A percentile compares a stretch with the other conserved stretches of the same genome.
Conservation (phyloP, 768 basidiomycete species). For the Cystofilobasidium macerans region DNA sequence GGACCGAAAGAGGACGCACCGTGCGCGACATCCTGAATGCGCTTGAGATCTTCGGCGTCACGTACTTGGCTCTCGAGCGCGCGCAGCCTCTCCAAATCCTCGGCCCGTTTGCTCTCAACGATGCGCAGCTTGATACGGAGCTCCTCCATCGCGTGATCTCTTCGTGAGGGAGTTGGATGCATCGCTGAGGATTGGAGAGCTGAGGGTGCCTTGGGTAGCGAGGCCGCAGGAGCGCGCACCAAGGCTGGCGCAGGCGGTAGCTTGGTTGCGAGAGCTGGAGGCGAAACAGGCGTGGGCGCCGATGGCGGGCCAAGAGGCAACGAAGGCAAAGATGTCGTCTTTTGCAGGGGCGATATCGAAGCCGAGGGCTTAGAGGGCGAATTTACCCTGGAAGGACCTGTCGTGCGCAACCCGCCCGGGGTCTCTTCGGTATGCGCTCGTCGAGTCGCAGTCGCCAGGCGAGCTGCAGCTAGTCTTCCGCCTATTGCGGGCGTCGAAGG, state of each 20-base stretch:
- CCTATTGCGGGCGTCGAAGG: background rate
- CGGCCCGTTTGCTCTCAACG: slow-evolving; percentile 72
- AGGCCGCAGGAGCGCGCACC: background rate
- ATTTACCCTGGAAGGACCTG: background rate
- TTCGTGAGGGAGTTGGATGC: slow-evolving; percentile 14
- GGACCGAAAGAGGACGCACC: slow-evolving; percentile 29
- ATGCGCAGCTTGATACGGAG: slow-evolving; percentile 70
- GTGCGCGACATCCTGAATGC: slow-evolving; percentile 79
- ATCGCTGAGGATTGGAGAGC: slow-evolving; percentile 36
- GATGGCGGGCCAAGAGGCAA: background rate
- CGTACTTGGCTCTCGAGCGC: slow-evolving; percentile 72
- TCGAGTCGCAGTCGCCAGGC: background rate
- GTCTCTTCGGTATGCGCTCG: background rate
- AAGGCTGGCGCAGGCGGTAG: background rate
- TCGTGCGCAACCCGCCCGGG: background rate
- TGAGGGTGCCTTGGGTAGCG: background rate
- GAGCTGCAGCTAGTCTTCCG: background rate
- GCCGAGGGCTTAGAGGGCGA: background rate
- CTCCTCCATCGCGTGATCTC: slow-evolving; percentile 45
- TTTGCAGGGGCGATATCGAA: background rate
- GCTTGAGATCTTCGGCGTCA: slow-evolving; percentile 72
- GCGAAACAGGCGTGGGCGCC: background rate
- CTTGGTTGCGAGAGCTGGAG: background rate
- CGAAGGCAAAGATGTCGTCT: background rate
- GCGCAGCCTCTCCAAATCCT: slow-evolving; percentile 72